Evolutionary conservation across 2,329 filamentous ascomycete species (phyloP).

Genomic region (Orbilia brochopaga): DNA sequence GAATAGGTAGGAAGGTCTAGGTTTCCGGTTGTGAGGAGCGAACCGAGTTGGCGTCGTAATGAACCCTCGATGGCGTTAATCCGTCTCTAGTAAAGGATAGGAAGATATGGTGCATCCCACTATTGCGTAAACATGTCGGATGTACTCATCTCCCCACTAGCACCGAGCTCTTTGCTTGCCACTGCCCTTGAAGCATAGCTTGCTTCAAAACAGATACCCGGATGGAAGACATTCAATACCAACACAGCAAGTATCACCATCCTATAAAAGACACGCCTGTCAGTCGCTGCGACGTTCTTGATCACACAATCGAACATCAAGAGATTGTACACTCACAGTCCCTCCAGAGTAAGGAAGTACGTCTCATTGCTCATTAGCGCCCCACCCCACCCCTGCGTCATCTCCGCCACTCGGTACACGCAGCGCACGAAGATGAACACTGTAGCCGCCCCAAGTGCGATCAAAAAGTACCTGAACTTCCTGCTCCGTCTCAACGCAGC

Average conservation of each 20-base stretch:
- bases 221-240: constrained; percentile 61
- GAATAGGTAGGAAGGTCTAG: too few relatives aligned
- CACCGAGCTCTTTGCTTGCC: constrained; percentile 16
- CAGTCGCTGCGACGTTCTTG: too few relatives aligned
- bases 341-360: constrained; percentile 67
- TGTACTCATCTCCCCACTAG: constrained; percentile 12
- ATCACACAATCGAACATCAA: not conserved
- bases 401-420: constrained; percentile 70
- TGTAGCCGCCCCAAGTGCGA: constrained; percentile 66
- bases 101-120: not conserved
- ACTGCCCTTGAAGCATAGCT: constrained; percentile 43
- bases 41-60: too few relatives aligned
- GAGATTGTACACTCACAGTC: constrained; percentile 55
- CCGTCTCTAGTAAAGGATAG: not conserved
- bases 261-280: constrained; percentile 43
- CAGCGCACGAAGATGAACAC: constrained; percentile 69
- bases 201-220: constrained; percentile 55
- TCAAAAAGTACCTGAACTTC: constrained; percentile 65
- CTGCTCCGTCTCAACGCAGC: constrained; percentile 58
- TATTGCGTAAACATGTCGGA: constrained; percentile 19
- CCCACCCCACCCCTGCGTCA: constrained; percentile 69
- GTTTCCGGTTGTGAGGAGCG: too few relatives aligned
- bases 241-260: constrained; percentile 63
- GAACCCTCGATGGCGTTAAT: too few relatives aligned
- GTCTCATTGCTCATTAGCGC: constrained; percentile 65